Percentiles rank a stretch among this genome's conserved stretches.
Evolutionary conservation across 2,329 filamentous ascomycete genomes (phyloP).

Genomic region (Seiridium unicorne): DNA sequence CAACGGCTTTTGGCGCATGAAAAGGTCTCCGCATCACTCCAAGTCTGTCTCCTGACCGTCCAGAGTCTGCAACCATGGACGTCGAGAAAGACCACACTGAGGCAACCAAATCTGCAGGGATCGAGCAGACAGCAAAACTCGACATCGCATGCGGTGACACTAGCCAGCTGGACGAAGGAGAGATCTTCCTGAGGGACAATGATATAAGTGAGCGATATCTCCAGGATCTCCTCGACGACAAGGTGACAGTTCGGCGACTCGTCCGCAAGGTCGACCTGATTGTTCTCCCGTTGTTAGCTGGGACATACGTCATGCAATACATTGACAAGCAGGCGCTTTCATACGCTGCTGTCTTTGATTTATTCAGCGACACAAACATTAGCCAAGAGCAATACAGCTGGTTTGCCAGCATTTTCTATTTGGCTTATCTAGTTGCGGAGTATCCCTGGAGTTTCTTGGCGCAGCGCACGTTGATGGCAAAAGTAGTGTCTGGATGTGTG

Average conservation of each 20-base stretch:
- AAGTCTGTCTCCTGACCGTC: too few relatives aligned
- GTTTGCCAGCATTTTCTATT: conserved; percentile 55
- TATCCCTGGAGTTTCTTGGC: conserved; percentile 33
- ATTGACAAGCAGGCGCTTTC: conserved; percentile 55
- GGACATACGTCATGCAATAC: conserved; percentile 51
- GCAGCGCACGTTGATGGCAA: conserved; percentile 33
- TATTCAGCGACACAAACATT: conserved; percentile 48
- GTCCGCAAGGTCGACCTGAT: conserved; percentile 47
- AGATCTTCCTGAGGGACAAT: conserved; percentile 47
- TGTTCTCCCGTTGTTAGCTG: conserved; percentile 49
- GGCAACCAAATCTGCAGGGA: too few relatives aligned
- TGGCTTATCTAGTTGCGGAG: conserved; percentile 31
- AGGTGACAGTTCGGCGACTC: conserved; percentile 23
- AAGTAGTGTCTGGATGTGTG: conserved; percentile 30
- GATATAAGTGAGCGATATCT: conserved; percentile 40
- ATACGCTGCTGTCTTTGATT: conserved; percentile 55
- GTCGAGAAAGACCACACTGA: too few relatives aligned
- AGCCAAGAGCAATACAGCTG: conserved; percentile 47
- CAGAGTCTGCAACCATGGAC: too few relatives aligned
- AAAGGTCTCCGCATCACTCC: too few relatives aligned
- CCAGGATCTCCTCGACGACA: conserved; percentile 42
- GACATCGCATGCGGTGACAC: neutral
- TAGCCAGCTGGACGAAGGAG: conserved; percentile 44
- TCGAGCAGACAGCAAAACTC: neutral
- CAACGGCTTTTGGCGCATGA: too few relatives aligned